Evolutionary conservation across 371 early-diverging fungal species (phyloP).

Genomic region (Rhizomucor pusillus): DNA sequence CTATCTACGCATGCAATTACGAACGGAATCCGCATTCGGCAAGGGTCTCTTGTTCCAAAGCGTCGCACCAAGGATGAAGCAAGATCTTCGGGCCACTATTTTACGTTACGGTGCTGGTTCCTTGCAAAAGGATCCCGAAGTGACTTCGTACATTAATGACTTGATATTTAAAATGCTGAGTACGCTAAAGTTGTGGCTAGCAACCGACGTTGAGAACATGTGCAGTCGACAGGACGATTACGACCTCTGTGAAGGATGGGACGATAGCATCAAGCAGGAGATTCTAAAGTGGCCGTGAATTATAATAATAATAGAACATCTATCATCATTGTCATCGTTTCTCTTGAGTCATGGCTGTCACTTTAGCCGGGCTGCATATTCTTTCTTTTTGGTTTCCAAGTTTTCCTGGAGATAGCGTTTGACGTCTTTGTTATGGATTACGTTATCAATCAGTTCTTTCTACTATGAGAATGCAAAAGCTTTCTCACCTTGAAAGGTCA

Average conservation of each 20-base stretch:
- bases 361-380: neutral
- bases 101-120: slow-evolving; percentile 29
- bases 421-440: neutral
- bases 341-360: too few species aligned
- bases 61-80: slow-evolving; percentile 24
- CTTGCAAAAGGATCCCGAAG: slow-evolving; percentile 23
- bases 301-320: too few species aligned
- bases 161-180: slow-evolving; percentile 25
- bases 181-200: slow-evolving; percentile 29
- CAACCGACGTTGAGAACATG: slow-evolving; percentile 26
- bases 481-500: slow-evolving; percentile 17
- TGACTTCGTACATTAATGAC: slow-evolving; percentile 25
- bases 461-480: neutral
- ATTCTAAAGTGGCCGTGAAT: slow-evolving; percentile 52
- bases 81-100: slow-evolving; percentile 25
- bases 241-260: slow-evolving; percentile 39
- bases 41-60: slow-evolving; percentile 31
- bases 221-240: slow-evolving; percentile 32
- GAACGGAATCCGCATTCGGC: slow-evolving; percentile 27
- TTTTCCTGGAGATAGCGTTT: neutral
- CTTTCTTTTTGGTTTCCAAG: neutral
- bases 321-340: too few species aligned
- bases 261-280: slow-evolving; percentile 34
- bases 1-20: slow-evolving; percentile 20
- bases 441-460: neutral